These are phyloP conservation scores for Closterium sp. DNA, from an alignment of 139 green algal species.

Conservation along the genomic window DNA sequence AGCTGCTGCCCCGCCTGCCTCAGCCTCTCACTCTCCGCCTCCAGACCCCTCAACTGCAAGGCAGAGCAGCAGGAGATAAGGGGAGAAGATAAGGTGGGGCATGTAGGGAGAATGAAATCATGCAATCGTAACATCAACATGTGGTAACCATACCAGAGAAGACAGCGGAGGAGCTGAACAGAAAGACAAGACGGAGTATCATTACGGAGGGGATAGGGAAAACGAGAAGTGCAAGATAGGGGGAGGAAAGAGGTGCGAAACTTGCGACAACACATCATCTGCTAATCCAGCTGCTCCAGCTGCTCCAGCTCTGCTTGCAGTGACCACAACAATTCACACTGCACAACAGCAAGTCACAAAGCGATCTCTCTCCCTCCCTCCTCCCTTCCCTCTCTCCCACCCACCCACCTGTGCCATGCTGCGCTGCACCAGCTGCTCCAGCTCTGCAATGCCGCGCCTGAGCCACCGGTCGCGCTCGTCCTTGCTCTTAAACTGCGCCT, in stretches of 20 bases:
- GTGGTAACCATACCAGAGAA: too few species aligned
- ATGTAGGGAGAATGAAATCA: too few species aligned
- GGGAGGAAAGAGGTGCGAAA: too few species aligned
- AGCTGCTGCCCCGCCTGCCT: conserved; percentile 5
- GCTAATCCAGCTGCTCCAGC: neutral
- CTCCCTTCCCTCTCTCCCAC: neutral
- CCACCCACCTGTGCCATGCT: conserved; percentile 34
- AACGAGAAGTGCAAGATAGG: too few species aligned
- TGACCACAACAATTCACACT: neutral
- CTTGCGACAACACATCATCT: too few species aligned
- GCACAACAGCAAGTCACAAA: neutral
- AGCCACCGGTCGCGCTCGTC: conserved; percentile 75
- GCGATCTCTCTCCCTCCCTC: too few species aligned
- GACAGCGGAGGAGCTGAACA: too few species aligned
- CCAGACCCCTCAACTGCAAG: conserved; percentile 28
- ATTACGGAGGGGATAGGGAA: too few species aligned
- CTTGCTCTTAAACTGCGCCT: conserved; percentile 62
- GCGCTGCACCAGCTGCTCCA: conserved; percentile 28
- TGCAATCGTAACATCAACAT: too few species aligned
- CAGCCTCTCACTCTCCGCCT: conserved; percentile 45
- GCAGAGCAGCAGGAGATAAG: neutral
- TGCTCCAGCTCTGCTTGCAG: neutral
- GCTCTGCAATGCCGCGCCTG: conserved; percentile 31
- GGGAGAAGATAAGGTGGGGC: neutral
- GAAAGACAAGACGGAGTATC: too few species aligned